These are phyloP conservation scores for Clausena lansium DNA, from an alignment of 345 rosid species.

Conservation along the genomic window DNA sequence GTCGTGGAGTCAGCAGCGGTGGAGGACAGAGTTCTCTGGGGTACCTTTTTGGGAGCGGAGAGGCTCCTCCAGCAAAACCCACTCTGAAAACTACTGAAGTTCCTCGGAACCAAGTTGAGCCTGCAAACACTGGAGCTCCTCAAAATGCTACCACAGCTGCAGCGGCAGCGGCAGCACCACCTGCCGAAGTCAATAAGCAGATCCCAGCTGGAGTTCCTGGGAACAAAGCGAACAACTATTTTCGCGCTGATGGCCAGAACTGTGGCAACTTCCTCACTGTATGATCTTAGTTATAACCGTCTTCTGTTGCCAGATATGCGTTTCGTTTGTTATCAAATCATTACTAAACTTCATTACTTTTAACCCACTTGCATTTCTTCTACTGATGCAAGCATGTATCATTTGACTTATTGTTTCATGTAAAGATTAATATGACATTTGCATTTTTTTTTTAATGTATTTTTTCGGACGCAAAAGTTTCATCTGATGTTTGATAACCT, in stretches of 20 bases:
- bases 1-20: constrained; percentile 82
- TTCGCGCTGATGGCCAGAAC: constrained; percentile 74
- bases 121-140: constrained; percentile 25
- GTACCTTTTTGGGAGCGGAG: constrained; percentile 74
- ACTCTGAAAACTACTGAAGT: constrained; percentile 23
- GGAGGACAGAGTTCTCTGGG: constrained; percentile 92
- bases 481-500: not conserved
- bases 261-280: constrained; percentile 76
- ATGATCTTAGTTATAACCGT: constrained; percentile 7
- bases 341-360: not conserved
- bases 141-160: constrained; percentile 27
- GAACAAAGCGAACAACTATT: constrained; percentile 58
- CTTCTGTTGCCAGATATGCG: not conserved
- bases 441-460: not conserved
- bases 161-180: constrained; percentile 24
- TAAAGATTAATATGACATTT: too few species aligned
- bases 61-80: constrained; percentile 43
- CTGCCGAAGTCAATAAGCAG: constrained; percentile 39
- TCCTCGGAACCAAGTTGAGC: constrained; percentile 31
- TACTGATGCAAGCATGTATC: not conserved
- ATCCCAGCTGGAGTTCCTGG: constrained; percentile 70
- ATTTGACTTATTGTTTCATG: not conserved
- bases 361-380: not conserved
- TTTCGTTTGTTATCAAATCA: not conserved
- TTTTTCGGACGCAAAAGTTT: not conserved